phyloP scores from a whole-genome alignment of 768 basidiomycete genomes.

The Psilocybe azurescens region DNA sequence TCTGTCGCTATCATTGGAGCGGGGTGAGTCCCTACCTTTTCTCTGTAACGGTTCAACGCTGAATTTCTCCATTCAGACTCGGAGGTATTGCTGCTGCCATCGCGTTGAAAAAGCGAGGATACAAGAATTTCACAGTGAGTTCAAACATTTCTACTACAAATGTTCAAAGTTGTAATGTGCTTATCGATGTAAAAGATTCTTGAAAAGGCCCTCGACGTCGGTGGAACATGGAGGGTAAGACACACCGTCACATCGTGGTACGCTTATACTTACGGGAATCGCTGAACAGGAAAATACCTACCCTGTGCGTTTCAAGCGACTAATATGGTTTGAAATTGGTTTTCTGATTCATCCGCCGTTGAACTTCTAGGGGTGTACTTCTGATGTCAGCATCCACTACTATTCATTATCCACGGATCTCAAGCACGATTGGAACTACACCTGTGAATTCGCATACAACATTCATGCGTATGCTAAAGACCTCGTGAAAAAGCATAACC shows the following conservation, averaged over 20 bases:
- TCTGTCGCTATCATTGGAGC: slow-evolving; percentile 38
- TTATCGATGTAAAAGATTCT: slow-evolving; percentile 40
- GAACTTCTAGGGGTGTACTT: slow-evolving; percentile 42
- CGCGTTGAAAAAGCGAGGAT: slow-evolving; percentile 42
- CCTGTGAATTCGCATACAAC: slow-evolving; percentile 44
- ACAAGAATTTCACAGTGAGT: slow-evolving; percentile 46
- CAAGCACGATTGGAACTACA: slow-evolving; percentile 44
- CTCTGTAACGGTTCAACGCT: neutral
- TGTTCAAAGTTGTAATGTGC: neutral
- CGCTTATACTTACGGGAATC: neutral
- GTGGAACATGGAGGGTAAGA: slow-evolving; percentile 57
- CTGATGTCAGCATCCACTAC: slow-evolving; percentile 44
- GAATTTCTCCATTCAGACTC: slow-evolving; percentile 30
- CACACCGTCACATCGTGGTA: neutral
- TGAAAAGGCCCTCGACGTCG: slow-evolving; percentile 48
- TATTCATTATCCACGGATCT: slow-evolving; percentile 53
- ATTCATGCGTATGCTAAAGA: slow-evolving; percentile 46
- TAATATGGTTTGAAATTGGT: neutral
- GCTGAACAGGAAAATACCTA: slow-evolving; percentile 37
- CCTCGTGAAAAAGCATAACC: slow-evolving; percentile 43
- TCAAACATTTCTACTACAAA: neutral
- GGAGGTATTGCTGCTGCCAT: slow-evolving; percentile 51
- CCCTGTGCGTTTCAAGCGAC: slow-evolving; percentile 25
- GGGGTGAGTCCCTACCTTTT: slow-evolving; percentile 27
- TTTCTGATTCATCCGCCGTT: neutral